These are phyloP conservation scores for Podila minutissima DNA, from an alignment of 192 early-diverging fungal species.

Conservation along the genomic window DNA sequence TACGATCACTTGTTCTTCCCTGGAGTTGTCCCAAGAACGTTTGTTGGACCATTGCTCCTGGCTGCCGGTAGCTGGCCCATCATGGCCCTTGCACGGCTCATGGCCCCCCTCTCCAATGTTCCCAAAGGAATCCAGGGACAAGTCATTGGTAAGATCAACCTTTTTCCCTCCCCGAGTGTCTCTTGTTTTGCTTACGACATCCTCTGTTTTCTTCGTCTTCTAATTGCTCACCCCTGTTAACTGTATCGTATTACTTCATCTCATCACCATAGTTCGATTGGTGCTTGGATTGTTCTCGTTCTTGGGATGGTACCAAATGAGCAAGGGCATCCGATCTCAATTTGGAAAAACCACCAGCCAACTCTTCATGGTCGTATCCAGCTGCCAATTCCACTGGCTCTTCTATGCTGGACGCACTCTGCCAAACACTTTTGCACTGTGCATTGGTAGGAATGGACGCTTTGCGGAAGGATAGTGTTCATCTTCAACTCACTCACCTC, in stretches of 20 bases:
- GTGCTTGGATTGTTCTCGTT: slow-evolving; percentile 61
- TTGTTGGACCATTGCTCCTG: slow-evolving; percentile 83
- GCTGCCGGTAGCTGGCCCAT: slow-evolving; percentile 59
- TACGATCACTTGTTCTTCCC: slow-evolving; percentile 95
- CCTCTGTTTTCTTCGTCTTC: neutral
- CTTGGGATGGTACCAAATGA: slow-evolving; percentile 60
- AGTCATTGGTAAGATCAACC: slow-evolving; percentile 41
- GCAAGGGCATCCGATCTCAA: slow-evolving; percentile 56
- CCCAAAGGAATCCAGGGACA: slow-evolving; percentile 46
- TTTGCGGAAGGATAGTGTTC: neutral
- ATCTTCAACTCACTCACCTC: neutral
- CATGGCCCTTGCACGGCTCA: slow-evolving; percentile 30
- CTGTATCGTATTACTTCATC: neutral
- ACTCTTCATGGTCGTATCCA: slow-evolving; percentile 62
- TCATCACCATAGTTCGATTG: slow-evolving; percentile 51
- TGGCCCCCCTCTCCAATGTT: slow-evolving; percentile 33
- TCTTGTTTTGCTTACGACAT: slow-evolving; percentile 2
- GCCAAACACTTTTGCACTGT: slow-evolving; percentile 88
- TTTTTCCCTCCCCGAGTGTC: neutral
- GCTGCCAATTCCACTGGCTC: slow-evolving; percentile 86
- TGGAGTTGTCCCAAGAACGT: slow-evolving; percentile 95
- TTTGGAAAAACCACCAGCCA: slow-evolving; percentile 68
- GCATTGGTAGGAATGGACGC: slow-evolving; percentile 53
- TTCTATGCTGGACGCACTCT: slow-evolving; percentile 92
- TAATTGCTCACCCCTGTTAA: neutral